Evolutionary conservation across 2,329 filamentous ascomycete genomes (phyloP).

Genomic region (Fusarium longipes): DNA sequence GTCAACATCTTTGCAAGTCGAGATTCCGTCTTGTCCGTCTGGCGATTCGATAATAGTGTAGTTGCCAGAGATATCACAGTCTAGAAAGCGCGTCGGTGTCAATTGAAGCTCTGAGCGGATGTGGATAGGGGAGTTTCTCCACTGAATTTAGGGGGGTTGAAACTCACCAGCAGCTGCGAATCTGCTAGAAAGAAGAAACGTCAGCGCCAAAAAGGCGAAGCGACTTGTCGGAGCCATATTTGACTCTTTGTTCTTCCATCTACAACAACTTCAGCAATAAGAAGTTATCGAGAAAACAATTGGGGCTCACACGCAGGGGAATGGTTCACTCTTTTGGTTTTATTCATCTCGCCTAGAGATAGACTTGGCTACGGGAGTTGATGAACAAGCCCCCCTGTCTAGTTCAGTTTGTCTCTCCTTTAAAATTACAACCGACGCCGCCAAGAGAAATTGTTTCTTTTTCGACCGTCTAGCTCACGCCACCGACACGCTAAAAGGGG

Average conservation of each 20-base stretch:
- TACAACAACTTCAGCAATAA: conserved; percentile 24
- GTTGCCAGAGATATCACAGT: conserved; percentile 44
- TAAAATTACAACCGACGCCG: conserved; percentile 29
- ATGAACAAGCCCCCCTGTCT: conserved; percentile 16
- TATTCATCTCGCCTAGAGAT: conserved; percentile 42
- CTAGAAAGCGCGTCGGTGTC: conserved; percentile 24
- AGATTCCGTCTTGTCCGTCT: conserved; percentile 33
- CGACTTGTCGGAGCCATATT: conserved; percentile 42
- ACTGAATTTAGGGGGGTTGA: not conserved
- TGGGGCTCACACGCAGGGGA: not conserved
- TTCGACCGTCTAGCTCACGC: conserved; percentile 38
- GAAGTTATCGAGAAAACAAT: conserved; percentile 16
- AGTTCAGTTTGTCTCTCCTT: conserved; percentile 20
- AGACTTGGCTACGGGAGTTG: not conserved
- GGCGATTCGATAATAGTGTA: conserved; percentile 45
- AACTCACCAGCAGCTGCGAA: conserved; percentile 42
- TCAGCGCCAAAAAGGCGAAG: conserved; percentile 43
- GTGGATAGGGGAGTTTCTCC: not conserved
- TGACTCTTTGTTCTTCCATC: conserved; percentile 37
- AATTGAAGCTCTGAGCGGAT: not conserved
- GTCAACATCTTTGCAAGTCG: conserved; percentile 43
- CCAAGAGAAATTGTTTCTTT: conserved; percentile 30
- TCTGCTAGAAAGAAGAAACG: conserved; percentile 37
- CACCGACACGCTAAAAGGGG: conserved; percentile 38
- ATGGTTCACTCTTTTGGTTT: conserved; percentile 26